phyloP scores from a whole-genome alignment of 164 flowering plant species.

The Amborella trichopoda region DNA sequence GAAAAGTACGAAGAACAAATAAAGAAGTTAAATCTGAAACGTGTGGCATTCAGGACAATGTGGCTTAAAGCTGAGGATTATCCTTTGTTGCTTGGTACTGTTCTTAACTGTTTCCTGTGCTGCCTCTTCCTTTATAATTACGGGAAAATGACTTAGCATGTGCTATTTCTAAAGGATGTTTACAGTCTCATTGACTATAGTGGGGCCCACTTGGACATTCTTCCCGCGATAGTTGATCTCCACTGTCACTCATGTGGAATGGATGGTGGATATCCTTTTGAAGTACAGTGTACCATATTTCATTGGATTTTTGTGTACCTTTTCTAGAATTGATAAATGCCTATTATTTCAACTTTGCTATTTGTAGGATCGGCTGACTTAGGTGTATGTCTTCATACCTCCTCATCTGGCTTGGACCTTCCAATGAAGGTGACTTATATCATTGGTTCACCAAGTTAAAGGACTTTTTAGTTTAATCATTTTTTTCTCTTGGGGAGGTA shows the following conservation, averaged over 20 bases:
- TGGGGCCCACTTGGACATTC: no score
- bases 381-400: constrained; percentile 89
- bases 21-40: constrained; percentile 58
- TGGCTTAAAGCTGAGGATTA: constrained; percentile 95
- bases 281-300: no score
- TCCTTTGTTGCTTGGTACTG: constrained; percentile 83
- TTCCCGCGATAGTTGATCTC: no score
- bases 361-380: constrained; percentile 85
- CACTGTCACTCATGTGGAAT: no score
- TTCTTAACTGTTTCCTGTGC: constrained; percentile 1
- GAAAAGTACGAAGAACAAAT: constrained; percentile 75
- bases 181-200: no score
- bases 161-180: no score
- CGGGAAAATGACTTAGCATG: no score
- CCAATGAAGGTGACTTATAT: constrained; percentile 98
- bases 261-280: no score
- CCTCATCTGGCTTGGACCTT: constrained; percentile 95
- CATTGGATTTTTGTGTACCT: no score
- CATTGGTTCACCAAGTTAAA: no score
- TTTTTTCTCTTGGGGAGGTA: no score
- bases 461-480: no score
- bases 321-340: background rate
- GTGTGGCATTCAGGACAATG: constrained; percentile 95
- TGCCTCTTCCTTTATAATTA: background rate
- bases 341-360: background rate